These are phyloP conservation scores for Monotropa hypopitys DNA, from an alignment of 179 eudicot species.

Conservation along the genomic window DNA sequence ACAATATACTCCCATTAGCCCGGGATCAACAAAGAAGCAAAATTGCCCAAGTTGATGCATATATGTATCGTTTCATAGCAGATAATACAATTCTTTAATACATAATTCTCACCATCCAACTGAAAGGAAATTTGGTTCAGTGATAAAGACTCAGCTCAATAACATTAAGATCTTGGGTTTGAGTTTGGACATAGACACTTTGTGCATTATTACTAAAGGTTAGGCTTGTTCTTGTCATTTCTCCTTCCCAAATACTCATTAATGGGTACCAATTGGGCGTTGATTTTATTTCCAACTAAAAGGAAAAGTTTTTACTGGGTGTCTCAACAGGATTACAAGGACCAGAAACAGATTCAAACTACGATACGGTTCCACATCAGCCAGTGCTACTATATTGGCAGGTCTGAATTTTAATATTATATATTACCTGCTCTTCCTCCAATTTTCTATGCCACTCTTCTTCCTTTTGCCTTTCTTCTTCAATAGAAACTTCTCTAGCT, in stretches of 20 bases:
- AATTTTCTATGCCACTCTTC: slow-evolving; percentile 47
- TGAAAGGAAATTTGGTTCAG: no score
- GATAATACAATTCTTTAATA: neutral
- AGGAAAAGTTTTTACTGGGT: neutral
- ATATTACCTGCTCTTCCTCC: slow-evolving; percentile 65
- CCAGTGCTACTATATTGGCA: neutral
- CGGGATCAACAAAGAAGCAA: neutral
- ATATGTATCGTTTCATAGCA: neutral
- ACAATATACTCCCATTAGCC: neutral
- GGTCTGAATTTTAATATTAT: neutral
- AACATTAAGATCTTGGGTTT: no score
- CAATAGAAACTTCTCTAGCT: slow-evolving; percentile 57
- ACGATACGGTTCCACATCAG: neutral
- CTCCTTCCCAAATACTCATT: no score
- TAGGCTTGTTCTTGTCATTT: no score
- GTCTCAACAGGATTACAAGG: neutral
- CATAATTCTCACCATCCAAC: neutral
- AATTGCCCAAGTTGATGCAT: neutral
- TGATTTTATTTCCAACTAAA: no score
- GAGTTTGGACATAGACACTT: no score
- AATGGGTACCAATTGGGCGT: no score
- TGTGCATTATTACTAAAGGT: no score
- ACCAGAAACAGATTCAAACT: neutral
- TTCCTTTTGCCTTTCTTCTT: slow-evolving; percentile 53
- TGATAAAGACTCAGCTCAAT: no score